Conservation (phyloP, 2,329 filamentous ascomycete genomes). For the Shiraia bambusicola region DNA sequence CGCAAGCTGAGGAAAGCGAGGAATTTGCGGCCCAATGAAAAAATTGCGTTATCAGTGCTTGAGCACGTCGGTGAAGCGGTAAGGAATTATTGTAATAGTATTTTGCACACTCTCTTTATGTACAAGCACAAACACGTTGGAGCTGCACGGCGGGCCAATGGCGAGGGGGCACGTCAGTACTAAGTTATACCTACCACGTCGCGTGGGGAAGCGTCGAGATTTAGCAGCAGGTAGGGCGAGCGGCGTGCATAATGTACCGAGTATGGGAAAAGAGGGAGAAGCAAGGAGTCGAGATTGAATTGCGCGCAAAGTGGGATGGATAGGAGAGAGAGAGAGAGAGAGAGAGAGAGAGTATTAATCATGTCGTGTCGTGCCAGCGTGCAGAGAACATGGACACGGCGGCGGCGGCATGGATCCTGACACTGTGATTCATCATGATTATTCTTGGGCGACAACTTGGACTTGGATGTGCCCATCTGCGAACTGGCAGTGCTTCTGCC, state of each 20-base stretch:
- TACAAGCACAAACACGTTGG: constrained; percentile 12
- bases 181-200: too few species aligned
- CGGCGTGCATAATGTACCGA: too few species aligned
- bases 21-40: constrained; percentile 4
- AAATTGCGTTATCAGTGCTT: constrained; percentile 5
- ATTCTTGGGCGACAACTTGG: too few species aligned
- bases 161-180: constrained; percentile 20
- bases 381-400: constrained; percentile 13
- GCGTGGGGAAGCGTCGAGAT: constrained; percentile 6
- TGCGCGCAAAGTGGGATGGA: too few species aligned
- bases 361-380: constrained; percentile 14
- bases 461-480: neutral
- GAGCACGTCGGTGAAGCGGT: constrained; percentile 7
- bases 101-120: constrained; percentile 9
- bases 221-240: neutral
- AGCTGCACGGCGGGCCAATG: constrained; percentile 13
- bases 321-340: neutral
- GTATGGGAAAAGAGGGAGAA: too few species aligned
- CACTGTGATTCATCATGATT: too few species aligned
- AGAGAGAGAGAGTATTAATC: too few species aligned
- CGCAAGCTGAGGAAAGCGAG: constrained; percentile 22
- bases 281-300: too few species aligned
- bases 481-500: neutral
- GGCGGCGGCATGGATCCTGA: constrained; percentile 11
- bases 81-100: too few species aligned